These are phyloP conservation scores for Colletotrichum sp. DNA, from an alignment of 2,329 filamentous ascomycete genomes.

Conservation along the genomic window DNA sequence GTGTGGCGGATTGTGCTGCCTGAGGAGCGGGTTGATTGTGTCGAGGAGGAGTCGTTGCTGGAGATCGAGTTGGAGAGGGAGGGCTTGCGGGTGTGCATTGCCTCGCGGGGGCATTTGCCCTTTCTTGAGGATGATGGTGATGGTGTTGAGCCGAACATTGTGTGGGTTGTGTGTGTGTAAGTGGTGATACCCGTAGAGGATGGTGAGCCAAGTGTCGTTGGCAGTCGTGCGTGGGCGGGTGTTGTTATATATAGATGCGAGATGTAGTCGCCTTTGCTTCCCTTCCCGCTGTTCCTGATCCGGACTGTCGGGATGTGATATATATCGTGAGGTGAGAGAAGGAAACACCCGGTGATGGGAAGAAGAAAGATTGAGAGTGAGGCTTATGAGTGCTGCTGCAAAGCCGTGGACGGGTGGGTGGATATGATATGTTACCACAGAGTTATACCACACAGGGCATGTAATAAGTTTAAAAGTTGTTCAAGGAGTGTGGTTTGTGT, in stretches of 20 bases:
- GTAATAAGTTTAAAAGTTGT: not conserved
- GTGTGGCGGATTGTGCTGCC: constrained; percentile 10
- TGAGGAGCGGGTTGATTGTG: constrained; percentile 14
- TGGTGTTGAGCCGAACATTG: constrained; percentile 2
- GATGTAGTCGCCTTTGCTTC: not conserved
- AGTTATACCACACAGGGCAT: constrained; percentile 1
- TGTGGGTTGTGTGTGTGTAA: not conserved
- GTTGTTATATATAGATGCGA: not conserved
- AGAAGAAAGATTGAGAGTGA: not conserved
- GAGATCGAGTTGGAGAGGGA: constrained; percentile 23
- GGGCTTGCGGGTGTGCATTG: constrained; percentile 21
- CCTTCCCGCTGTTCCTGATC: not conserved
- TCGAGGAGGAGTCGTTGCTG: constrained; percentile 21
- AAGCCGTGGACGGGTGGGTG: not conserved
- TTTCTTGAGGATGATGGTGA: not conserved
- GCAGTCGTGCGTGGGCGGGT: not conserved
- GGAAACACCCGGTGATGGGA: not conserved
- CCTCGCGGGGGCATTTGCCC: constrained; percentile 2
- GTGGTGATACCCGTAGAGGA: not conserved
- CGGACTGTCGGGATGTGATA: not conserved
- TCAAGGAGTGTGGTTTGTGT: constrained; percentile 9
- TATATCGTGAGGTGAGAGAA: not conserved
- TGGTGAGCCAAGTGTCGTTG: not conserved
- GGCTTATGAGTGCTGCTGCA: not conserved
- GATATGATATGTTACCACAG: constrained; percentile 3